Percentiles rank a stretch among this genome's conserved stretches.
phyloP scores from a whole-genome alignment of 2,329 filamentous ascomycete genomes.

The Fusarium circinatum region DNA sequence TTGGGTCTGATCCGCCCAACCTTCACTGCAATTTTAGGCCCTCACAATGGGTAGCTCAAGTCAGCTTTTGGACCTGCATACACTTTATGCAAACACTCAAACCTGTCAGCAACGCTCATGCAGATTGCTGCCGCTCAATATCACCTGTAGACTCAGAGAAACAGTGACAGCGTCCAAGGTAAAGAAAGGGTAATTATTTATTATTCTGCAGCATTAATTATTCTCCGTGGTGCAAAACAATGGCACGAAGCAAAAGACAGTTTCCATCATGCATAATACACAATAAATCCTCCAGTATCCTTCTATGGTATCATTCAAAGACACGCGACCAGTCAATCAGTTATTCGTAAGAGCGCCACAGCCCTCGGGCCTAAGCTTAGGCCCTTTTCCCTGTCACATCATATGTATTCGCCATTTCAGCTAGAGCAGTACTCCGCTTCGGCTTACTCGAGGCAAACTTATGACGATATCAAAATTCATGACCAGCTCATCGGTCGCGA shows the following conservation, averaged over 20 bases:
- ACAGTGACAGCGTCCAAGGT: fast-evolving
- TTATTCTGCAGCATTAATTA: background rate
- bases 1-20: background rate
- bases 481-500: constrained; percentile 45
- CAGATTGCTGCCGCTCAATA: background rate
- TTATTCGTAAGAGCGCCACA: background rate
- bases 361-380: background rate
- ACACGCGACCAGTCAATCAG: background rate
- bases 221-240: background rate
- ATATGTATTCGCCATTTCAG: background rate
- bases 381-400: background rate
- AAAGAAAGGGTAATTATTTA: background rate
- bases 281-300: background rate
- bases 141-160: fast-evolving
- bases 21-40: background rate
- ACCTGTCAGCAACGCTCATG: too few relatives aligned
- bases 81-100: background rate
- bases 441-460: background rate
- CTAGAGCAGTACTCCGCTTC: too few relatives aligned
- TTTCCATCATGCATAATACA: background rate
- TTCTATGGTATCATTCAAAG: constrained; percentile 30
- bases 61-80: too few relatives aligned
- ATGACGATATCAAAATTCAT: too few relatives aligned
- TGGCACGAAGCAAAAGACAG: background rate
- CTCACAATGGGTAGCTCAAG: background rate